Conservation (phyloP, 2,329 filamentous ascomycete genomes). For the Penicillium sp. region DNA sequence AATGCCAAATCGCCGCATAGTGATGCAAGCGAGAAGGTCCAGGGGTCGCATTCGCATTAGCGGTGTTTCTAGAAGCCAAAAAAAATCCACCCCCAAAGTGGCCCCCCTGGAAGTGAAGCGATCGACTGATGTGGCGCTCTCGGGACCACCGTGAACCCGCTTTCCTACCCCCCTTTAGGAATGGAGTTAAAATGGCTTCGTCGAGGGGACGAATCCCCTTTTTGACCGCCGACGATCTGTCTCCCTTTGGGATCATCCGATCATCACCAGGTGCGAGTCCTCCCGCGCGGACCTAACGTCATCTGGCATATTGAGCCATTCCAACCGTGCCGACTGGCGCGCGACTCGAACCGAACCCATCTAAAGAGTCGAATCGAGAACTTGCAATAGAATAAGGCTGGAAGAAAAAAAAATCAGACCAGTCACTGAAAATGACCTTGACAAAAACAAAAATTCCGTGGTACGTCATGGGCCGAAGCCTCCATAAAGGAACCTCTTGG, state of each 20-base stretch:
- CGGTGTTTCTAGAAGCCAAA: slow-evolving; percentile 3
- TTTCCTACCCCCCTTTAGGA: slow-evolving; percentile 1
- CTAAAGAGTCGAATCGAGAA: neutral
- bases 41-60: slow-evolving; percentile 4
- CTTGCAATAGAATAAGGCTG: neutral
- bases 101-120: neutral
- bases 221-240: neutral
- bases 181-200: neutral
- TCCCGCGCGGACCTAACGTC: neutral
- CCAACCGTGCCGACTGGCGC: neutral
- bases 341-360: neutral
- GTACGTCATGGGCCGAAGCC: neutral
- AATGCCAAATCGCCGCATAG: neutral
- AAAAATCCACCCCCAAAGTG: neutral
- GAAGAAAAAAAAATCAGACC: neutral
- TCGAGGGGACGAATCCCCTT: neutral
- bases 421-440: neutral
- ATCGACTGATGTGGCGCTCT: slow-evolving; percentile 2
- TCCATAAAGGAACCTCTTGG: neutral
- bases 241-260: neutral
- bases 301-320: slow-evolving; percentile 1
- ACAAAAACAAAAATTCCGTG: too few relatives aligned
- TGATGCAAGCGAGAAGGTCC: neutral
- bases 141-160: neutral
- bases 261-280: neutral